Conservation (phyloP, 768 basidiomycete genomes). For the Suillus tomentosus region DNA sequence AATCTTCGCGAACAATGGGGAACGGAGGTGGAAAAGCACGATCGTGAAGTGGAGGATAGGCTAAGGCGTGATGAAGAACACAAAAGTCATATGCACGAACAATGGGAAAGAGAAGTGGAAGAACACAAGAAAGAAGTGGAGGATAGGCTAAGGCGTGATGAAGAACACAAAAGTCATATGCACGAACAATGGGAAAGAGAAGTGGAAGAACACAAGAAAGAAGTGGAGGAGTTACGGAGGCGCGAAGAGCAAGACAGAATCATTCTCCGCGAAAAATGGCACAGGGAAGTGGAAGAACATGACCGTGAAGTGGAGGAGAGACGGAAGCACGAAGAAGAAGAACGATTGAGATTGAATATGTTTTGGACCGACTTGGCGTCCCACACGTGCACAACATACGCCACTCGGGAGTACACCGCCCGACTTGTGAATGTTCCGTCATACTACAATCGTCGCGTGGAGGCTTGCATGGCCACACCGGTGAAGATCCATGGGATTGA, state of each 20-base stretch:
- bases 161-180: background rate
- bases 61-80: slow-evolving; percentile 15
- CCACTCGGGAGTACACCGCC: slow-evolving; percentile 33
- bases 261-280: background rate
- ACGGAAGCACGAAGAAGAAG: slow-evolving; percentile 16
- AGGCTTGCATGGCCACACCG: slow-evolving; percentile 27
- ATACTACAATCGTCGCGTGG: slow-evolving; percentile 21
- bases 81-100: background rate
- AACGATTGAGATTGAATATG: slow-evolving; percentile 24
- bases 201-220: slow-evolving; percentile 15
- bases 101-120: slow-evolving; percentile 23
- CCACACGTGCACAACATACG: slow-evolving; percentile 30
- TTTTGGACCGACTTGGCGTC: slow-evolving; percentile 24
- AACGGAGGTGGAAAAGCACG: background rate
- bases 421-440: slow-evolving; percentile 30
- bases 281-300: slow-evolving; percentile 12
- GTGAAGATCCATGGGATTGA: slow-evolving; percentile 27
- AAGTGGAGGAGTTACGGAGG: background rate
- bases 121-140: slow-evolving; percentile 13
- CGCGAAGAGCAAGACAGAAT: background rate
- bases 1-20: slow-evolving; percentile 2
- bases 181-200: slow-evolving; percentile 22
- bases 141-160: slow-evolving; percentile 17
- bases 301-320: background rate
- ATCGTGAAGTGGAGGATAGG: slow-evolving; percentile 19